These are phyloP conservation scores for Wickerhamiella australiensis DNA, from an alignment of 805 yeast genomes.

Conservation along the genomic window DNA sequence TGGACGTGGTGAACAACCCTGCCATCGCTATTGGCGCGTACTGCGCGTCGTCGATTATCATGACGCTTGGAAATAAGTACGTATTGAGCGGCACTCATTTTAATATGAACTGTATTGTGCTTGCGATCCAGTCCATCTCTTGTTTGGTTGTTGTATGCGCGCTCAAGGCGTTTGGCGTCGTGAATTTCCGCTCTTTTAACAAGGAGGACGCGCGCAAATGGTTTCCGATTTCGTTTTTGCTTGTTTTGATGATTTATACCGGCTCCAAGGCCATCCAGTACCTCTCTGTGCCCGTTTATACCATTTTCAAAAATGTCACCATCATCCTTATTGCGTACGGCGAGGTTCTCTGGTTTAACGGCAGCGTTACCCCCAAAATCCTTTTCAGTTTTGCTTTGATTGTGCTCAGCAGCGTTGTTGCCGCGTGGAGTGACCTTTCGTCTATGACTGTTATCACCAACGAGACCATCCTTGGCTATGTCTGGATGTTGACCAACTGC, in stretches of 20 bases:
- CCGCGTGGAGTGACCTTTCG: conserved; percentile 73
- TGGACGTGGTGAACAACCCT: conserved; percentile 26
- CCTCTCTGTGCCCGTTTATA: conserved; percentile 88
- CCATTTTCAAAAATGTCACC: conserved; percentile 94
- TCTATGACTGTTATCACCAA: conserved; percentile 28
- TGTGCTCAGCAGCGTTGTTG: conserved; percentile 93
- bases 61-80: conserved; percentile 95
- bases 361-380: conserved; percentile 79
- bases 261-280: conserved; percentile 88
- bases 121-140: conserved; percentile 80
- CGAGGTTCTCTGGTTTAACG: conserved; percentile 96
- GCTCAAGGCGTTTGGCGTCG: conserved; percentile 62
- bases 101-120: conserved; percentile 74
- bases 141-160: conserved; percentile 62
- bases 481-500: conserved; percentile 97
- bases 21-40: conserved; percentile 36
- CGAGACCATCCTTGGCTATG: conserved; percentile 48
- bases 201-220: conserved; percentile 85
- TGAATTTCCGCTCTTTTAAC: conserved; percentile 79
- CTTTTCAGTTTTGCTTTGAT: conserved; percentile 77
- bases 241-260: conserved; percentile 92
- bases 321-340: conserved; percentile 96
- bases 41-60: conserved; percentile 87
- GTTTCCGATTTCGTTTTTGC: conserved; percentile 78
- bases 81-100: conserved; percentile 72